Evolutionary conservation across 2,329 filamentous ascomycete species (phyloP).

Genomic region (Ceratocystis destructans): DNA sequence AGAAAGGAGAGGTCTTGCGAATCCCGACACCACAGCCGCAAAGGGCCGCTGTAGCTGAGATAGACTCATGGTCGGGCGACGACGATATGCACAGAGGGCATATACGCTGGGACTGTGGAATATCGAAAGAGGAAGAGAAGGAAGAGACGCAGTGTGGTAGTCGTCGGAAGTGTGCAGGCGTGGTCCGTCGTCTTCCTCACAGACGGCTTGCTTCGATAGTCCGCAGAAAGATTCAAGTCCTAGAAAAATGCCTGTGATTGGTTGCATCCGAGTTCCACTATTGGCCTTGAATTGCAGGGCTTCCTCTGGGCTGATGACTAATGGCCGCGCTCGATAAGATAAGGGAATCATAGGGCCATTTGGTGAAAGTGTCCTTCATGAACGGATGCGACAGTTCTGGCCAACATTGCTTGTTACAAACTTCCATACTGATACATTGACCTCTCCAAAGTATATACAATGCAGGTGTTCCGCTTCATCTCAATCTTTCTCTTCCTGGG

Average conservation of each 20-base stretch:
- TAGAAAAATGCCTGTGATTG: conserved; percentile 12
- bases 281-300: not conserved
- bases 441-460: not conserved
- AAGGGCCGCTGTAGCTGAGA: conserved; percentile 35
- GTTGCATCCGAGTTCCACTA: conserved; percentile 6
- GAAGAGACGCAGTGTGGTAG: not conserved
- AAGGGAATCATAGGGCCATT: conserved; percentile 10
- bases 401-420: not conserved
- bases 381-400: not conserved
- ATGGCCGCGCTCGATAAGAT: conserved; percentile 15
- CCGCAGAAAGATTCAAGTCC: conserved; percentile 17
- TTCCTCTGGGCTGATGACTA: conserved; percentile 11
- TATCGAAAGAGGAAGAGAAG: not conserved
- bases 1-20: conserved; percentile 21
- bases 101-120: not conserved
- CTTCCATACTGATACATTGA: not conserved
- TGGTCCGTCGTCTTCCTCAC: not conserved
- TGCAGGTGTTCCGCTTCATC: conserved; percentile 12
- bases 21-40: conserved; percentile 28
- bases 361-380: conserved; percentile 4
- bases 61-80: conserved; percentile 10
- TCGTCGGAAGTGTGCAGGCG: not conserved
- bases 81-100: not conserved
- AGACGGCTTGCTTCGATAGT: not conserved
- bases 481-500: conserved; percentile 13